A percentile compares a stretch with the other conserved stretches of the same genome.
Conservation (phyloP, 148 eudicot species). For the Chenopodium suecicum region DNA sequence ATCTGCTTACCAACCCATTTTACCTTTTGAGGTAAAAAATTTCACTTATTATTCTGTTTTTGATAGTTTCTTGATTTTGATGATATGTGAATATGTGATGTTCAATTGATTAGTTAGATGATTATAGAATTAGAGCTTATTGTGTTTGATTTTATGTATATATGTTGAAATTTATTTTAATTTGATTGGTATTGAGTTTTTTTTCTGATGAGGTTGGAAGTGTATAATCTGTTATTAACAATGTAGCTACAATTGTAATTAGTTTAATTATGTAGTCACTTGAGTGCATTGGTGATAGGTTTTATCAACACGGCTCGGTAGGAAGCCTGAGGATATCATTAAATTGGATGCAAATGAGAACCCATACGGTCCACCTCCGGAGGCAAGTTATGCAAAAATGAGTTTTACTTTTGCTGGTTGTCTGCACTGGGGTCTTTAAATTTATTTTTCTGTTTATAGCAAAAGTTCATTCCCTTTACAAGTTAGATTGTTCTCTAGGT, state of each 20-base stretch:
- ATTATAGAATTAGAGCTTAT: slow-evolving; percentile 6
- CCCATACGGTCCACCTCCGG: slow-evolving; percentile 98
- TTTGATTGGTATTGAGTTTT: background rate
- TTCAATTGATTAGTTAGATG: background rate
- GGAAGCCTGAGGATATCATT: slow-evolving; percentile 91
- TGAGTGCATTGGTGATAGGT: slow-evolving; percentile 46
- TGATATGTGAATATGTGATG: background rate
- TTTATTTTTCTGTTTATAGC: background rate
- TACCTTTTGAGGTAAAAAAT: slow-evolving; percentile 63
- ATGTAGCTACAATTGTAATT: background rate
- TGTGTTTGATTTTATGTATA: background rate
- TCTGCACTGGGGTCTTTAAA: background rate
- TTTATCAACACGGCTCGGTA: slow-evolving; percentile 86
- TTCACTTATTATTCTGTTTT: background rate
- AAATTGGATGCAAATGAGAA: slow-evolving; percentile 97
- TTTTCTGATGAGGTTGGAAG: background rate
- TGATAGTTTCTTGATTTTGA: slow-evolving; percentile 1
- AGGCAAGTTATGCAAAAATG: slow-evolving; percentile 47
- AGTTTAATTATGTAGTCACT: slow-evolving; percentile 7
- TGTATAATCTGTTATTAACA: background rate
- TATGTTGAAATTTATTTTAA: background rate
- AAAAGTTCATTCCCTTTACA: slow-evolving; percentile 6
- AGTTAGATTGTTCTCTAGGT: slow-evolving; percentile 48
- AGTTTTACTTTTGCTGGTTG: background rate
- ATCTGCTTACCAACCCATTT: slow-evolving; percentile 80